Evolutionary conservation across 805 yeast species (phyloP).

Genomic region (Vanderwaltozyma polyspora): DNA sequence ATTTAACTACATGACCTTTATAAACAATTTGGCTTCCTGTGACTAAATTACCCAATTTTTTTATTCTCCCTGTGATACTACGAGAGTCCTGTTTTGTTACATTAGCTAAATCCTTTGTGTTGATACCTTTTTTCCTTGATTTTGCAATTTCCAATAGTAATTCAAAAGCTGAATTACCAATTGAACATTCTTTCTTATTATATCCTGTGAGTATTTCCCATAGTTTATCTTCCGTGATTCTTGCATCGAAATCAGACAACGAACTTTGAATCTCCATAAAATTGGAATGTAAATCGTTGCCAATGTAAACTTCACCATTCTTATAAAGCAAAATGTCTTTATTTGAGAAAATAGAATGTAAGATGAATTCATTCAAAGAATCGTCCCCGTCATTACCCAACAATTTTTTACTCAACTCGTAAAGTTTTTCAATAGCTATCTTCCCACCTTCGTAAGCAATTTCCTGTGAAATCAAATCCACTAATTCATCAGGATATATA

Average conservation of each 20-base stretch:
- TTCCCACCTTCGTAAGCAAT: slow-evolving; percentile 25
- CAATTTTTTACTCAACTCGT: no score
- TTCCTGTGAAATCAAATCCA: slow-evolving; percentile 17
- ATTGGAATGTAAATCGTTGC: no score
- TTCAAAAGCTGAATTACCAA: slow-evolving; percentile 48
- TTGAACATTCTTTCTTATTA: slow-evolving; percentile 36
- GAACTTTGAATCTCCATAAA: not conserved
- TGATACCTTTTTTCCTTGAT: slow-evolving; percentile 44
- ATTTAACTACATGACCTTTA: slow-evolving; percentile 42
- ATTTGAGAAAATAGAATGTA: not conserved
- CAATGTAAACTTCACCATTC: no score
- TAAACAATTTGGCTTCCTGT: slow-evolving; percentile 30
- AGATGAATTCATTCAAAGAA: not conserved
- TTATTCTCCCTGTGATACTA: slow-evolving; percentile 53
- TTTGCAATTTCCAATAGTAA: slow-evolving; percentile 51
- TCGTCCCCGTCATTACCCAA: no score
- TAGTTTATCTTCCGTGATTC: slow-evolving; percentile 43
- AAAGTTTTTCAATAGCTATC: not conserved
- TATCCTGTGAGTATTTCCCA: slow-evolving; percentile 50
- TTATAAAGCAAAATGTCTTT: not conserved
- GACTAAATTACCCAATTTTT: slow-evolving; percentile 42
- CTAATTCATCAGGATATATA: slow-evolving; percentile 24
- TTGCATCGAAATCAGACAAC: slow-evolving; percentile 9
- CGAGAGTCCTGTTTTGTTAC: slow-evolving; percentile 60
- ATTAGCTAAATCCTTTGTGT: slow-evolving; percentile 44